These are phyloP conservation scores for Suillus subalutaceus DNA, from an alignment of 768 basidiomycete genomes.

Conservation along the genomic window DNA sequence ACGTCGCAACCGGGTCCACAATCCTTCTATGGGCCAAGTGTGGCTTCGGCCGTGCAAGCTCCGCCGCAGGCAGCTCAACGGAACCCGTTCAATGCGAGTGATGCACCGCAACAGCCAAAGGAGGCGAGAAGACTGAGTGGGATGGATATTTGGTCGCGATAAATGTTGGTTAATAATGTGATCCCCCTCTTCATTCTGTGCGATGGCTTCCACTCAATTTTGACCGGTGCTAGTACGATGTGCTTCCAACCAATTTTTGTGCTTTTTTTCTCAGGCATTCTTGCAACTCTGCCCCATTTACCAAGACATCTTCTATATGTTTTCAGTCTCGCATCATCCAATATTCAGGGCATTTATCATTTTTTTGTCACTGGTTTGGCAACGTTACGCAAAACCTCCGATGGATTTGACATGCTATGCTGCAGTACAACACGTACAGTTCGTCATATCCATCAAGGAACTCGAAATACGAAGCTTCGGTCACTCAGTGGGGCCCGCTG, in stretches of 20 bases:
- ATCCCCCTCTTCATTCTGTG: constrained; percentile 15
- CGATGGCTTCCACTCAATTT: constrained; percentile 3
- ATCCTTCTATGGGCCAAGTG: constrained; percentile 73
- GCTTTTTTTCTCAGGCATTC: constrained; percentile 10
- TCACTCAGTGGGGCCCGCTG: not conserved
- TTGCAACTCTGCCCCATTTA: constrained; percentile 24
- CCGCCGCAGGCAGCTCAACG: constrained; percentile 37
- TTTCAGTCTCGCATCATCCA: constrained; percentile 5
- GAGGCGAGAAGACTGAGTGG: constrained; percentile 63
- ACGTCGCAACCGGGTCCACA: constrained; percentile 37
- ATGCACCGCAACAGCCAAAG: constrained; percentile 47
- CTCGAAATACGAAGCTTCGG: constrained; percentile 4
- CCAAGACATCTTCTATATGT: constrained; percentile 18
- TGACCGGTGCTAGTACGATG: constrained; percentile 7
- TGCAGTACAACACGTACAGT: not conserved
- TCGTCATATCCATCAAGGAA: constrained; percentile 1
- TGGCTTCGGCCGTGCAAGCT: constrained; percentile 52
- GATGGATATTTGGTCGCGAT: constrained; percentile 80
- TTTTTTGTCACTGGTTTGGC: constrained; percentile 2
- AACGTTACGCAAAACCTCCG: not conserved
- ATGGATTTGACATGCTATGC: not conserved
- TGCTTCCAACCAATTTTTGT: constrained; percentile 1
- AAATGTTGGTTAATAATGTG: constrained; percentile 29
- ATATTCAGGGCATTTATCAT: constrained; percentile 10
- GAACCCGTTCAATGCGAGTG: constrained; percentile 46